Conservation (phyloP, 31 red algal species). For the Endocladia muricata region DNA sequence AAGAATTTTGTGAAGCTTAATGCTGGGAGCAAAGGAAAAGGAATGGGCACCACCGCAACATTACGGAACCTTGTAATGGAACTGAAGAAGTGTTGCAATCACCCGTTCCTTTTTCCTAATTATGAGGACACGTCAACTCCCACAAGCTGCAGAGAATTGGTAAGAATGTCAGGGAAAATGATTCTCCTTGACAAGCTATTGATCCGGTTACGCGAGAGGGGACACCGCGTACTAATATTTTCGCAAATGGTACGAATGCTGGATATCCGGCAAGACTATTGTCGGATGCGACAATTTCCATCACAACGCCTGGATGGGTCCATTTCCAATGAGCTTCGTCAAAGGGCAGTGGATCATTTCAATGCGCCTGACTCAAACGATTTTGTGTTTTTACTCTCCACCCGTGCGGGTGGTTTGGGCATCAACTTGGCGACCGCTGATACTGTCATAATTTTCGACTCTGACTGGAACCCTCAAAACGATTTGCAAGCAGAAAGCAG, state of each 20-base stretch:
- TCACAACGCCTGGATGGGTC: constrained; percentile 80
- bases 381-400: constrained; percentile 89
- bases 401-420: constrained; percentile 87
- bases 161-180: constrained; percentile 80
- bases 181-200: constrained; percentile 86
- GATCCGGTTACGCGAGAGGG: constrained; percentile 53
- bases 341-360: constrained; percentile 76
- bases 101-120: constrained; percentile 94
- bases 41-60: constrained; percentile 58
- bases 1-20: constrained; percentile 71
- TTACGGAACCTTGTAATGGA: constrained; percentile 89
- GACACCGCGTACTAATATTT: constrained; percentile 87
- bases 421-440: constrained; percentile 93
- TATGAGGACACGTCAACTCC: constrained; percentile 62
- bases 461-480: constrained; percentile 94
- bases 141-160: constrained; percentile 51
- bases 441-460: constrained; percentile 92
- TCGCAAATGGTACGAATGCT: constrained; percentile 93
- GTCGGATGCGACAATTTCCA: constrained; percentile 71
- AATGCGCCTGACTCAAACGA: constrained; percentile 83
- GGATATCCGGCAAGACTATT: constrained; percentile 88
- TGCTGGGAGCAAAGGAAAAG: constrained; percentile 54
- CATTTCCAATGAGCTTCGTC: constrained; percentile 61
- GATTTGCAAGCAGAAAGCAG: constrained; percentile 89
- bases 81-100: constrained; percentile 94